These are phyloP conservation scores for Chaetomiaceae sp. DNA, from an alignment of 2,329 filamentous ascomycete genomes.

Conservation along the genomic window DNA sequence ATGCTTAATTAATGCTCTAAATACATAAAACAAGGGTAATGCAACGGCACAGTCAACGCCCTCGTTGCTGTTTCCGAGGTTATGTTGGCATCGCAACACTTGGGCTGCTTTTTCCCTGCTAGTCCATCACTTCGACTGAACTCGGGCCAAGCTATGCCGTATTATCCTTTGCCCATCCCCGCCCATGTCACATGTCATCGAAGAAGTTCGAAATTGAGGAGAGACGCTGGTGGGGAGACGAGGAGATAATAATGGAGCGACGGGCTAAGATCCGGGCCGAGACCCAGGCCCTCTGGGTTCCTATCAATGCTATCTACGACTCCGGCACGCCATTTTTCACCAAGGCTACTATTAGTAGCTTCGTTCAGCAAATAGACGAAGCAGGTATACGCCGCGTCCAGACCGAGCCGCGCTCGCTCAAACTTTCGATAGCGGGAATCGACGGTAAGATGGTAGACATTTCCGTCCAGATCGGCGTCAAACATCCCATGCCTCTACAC, in stretches of 20 bases:
- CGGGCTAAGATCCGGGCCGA: neutral
- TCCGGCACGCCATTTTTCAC: constrained; percentile 1
- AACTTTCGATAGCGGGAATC: neutral
- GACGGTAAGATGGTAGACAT: neutral
- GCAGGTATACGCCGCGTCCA: neutral
- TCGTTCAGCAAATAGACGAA: constrained; percentile 1
- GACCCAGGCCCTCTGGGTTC: neutral
- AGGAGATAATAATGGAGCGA: neutral
- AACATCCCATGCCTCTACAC: neutral
- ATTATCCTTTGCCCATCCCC: neutral
- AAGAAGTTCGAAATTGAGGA: constrained; percentile 1
- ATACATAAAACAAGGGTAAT: no score
- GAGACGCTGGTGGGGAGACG: neutral
- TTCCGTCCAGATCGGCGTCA: neutral
- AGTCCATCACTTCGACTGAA: neutral
- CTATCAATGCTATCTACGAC: constrained; percentile 3
- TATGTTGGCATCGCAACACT: no score
- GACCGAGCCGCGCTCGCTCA: neutral
- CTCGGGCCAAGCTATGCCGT: neutral
- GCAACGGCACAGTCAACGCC: no score
- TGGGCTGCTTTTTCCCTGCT: neutral
- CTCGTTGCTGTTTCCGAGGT: no score
- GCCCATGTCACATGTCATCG: neutral
- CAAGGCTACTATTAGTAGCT: neutral
- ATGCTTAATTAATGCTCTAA: no score